Evolutionary conservation across 2,329 filamentous ascomycete species (phyloP), one percentile per base, ranked within the genome.

Genomic region (Elsinoe necatrix): DNA sequence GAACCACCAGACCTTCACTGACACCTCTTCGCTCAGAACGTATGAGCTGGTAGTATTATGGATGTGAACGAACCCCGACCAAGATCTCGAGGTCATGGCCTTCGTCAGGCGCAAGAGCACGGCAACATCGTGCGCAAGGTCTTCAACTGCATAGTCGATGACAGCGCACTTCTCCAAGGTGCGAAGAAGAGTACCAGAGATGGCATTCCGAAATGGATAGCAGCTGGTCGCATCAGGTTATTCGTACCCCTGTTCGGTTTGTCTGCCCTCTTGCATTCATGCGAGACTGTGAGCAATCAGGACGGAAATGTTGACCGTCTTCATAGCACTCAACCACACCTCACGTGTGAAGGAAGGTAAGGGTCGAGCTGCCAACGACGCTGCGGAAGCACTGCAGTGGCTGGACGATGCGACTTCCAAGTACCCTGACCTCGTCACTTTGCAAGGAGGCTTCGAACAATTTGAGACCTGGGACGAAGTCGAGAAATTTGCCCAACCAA

Each of bases 61-160:
- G 48, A 52, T 25, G 48, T 39, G 41, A 45, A 47, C 9, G 54
- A 20, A 34, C 41, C 54, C 14, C 39, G 54, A 27, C 54, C 54
- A 4, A 21, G 54, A 18, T 56, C 54, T 31, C 39, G 54, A 18
- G 54, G 54, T 14, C n/a, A 52, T 12, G 48, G 29, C 31, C 29
- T 39, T 14, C 48, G 48, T 25, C 41, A 47, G 42, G 23, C 52
- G 35, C 54, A 56, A 56, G 54, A 56, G 42, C 41, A 42, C 21
- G 42, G 42, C 20, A 47, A 34, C 27, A 39, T 48, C 4, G 18
- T 61, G 11, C 71, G 74, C 62, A 77, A 77, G 68, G 64, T 77
- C 57, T 77, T 78, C 72, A 77, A 77, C 68, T 78, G 75, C 65
- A 77, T 78, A 61, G 74, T 77, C 61, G 76, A 78, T 63, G 76